A percentile compares a stretch with the other conserved stretches of the same genome.
Conservation (phyloP, 192 early-diverging fungal genomes). For the Backusella morwellensis region DNA sequence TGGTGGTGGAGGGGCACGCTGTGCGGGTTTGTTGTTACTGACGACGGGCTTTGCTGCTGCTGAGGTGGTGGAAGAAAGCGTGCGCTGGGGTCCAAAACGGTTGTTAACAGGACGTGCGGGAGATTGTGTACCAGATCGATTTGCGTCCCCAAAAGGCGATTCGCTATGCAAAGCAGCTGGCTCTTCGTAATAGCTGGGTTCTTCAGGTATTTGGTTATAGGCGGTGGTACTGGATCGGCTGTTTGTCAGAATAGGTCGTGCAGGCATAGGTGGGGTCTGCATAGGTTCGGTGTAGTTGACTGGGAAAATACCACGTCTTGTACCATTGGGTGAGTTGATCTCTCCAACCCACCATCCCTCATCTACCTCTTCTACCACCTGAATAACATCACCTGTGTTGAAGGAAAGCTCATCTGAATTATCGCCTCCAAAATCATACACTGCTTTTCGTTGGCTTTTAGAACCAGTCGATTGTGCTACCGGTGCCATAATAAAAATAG, state of each 20-base stretch:
- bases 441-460: conserved; percentile 64
- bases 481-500: conserved; percentile 7
- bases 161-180: not conserved
- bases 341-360: conserved; percentile 96
- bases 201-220: not conserved
- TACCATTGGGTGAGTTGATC: conserved; percentile 44
- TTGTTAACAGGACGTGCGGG: not conserved
- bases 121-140: not conserved
- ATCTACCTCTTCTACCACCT: conserved; percentile 83
- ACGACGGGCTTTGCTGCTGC: not conserved
- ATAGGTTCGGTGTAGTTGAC: conserved; percentile 82
- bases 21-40: not conserved
- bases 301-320: conserved; percentile 83
- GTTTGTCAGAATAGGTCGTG: not conserved
- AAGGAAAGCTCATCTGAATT: conserved; percentile 81
- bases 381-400: conserved; percentile 83
- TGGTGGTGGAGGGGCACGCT: conserved; percentile 13
- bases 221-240: not conserved
- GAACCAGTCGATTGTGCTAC: conserved; percentile 20
- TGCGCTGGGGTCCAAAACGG: not conserved
- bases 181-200: not conserved
- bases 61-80: not conserved
- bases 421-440: conserved; percentile 85
- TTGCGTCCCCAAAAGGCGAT: not conserved
- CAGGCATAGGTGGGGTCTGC: conserved; percentile 12